Evolutionary conservation across 225 moss, liverwort and hornwort genomes (phyloP).

Genomic region (Sphagnum tenellum): DNA sequence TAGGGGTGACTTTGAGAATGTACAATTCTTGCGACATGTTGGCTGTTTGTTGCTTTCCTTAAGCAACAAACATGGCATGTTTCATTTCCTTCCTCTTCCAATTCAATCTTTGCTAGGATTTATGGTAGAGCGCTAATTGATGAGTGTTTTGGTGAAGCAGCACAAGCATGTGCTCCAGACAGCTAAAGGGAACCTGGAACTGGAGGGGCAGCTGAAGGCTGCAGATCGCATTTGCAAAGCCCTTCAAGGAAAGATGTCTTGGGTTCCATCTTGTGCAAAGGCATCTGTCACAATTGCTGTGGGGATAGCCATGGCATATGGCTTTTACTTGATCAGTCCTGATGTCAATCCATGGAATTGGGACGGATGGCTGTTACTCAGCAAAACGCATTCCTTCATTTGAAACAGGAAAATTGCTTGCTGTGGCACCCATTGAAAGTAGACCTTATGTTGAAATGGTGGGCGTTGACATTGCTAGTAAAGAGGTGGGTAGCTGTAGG

Average conservation of each 20-base stretch:
- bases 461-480: too few species aligned
- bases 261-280: slow-evolving; percentile 41
- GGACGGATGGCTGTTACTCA: slow-evolving; percentile 84
- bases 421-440: too few species aligned
- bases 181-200: slow-evolving; percentile 30
- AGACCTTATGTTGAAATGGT: too few species aligned
- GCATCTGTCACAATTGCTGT: slow-evolving; percentile 52
- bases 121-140: too few species aligned
- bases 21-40: too few species aligned
- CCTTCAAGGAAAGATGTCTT: slow-evolving; percentile 59
- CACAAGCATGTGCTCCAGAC: slow-evolving; percentile 48
- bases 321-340: slow-evolving; percentile 71
- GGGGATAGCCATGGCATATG: slow-evolving; percentile 44
- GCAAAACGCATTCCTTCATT: slow-evolving; percentile 64
- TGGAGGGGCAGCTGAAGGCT: slow-evolving; percentile 51
- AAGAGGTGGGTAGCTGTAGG: too few species aligned
- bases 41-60: too few species aligned
- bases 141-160: slow-evolving; percentile 23
- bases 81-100: too few species aligned
- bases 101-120: too few species aligned
- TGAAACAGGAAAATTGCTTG: neutral
- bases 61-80: too few species aligned
- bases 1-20: too few species aligned
- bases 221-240: slow-evolving; percentile 68
- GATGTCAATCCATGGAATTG: slow-evolving; percentile 88